Base-by-base conservation (phyloP, 306 rosid species). In the Vicia villosa region DNA sequence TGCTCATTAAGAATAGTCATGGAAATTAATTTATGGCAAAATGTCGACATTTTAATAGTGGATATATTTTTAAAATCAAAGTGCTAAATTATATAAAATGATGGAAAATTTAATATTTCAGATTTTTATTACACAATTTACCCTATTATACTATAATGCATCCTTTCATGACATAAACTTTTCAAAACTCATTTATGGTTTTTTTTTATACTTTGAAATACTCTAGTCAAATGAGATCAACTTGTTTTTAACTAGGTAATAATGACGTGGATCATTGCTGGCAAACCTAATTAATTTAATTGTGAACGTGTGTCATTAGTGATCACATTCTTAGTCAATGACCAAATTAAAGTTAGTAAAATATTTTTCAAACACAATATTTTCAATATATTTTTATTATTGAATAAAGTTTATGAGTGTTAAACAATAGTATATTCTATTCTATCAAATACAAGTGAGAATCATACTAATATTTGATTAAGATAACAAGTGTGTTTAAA, bases 261-360 rank as follows among this genome's bases (percentile, higher is more conserved):
- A 21, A 41, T 66, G 74, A 79, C 56, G 3, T 10, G 71, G 68
- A 43, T 54, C 63, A 3, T 60, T 37, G 72, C 79, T 79, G 82
- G 82, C 79, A 40, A 20, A 61, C 0, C 26, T 21, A 17, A 50
- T 22, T 54, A 22, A 6, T 22, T 11, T 54, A 24, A 19, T 56
- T 47, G 58, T 66, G 42, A 47, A 57, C 16, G 36, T 65, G 42
- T 71, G 50, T 65, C 69, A 47, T 72, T 68, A 72, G 15, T 58
- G 15, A 57, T 51, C 66, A 41, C 70, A 38, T 78, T 59, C 43
- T 56, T 62, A 10, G 49, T 62, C 30, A 60, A 60, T 36, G 24
- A 7, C 9, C 4, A 26, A 57, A 2, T 15, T n/a, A n/a, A n/a
- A n/a, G 3, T 6, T 34, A 11, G 5, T 61, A 12, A 37, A 37